Evolutionary conservation across 139 green algal species (phyloP).

Genomic region (Protoeuglena noctilucae): DNA sequence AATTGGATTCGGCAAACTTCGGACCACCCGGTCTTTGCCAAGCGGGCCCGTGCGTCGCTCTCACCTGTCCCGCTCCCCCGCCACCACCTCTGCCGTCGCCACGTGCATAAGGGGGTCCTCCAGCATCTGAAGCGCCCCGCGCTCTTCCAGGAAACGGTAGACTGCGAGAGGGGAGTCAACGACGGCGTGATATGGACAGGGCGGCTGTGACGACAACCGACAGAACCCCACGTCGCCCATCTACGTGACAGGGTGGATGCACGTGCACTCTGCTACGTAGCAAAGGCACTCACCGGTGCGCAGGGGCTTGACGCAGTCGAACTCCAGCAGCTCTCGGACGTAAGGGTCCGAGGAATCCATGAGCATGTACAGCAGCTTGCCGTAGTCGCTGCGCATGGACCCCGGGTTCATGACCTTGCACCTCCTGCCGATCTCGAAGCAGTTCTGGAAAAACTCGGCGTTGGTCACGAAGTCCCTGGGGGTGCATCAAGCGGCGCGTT

Average conservation of each 20-base stretch:
- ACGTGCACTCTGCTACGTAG: too few species aligned
- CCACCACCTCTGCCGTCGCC: conserved; percentile 70
- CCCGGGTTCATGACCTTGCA: conserved; percentile 84
- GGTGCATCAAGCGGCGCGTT: too few species aligned
- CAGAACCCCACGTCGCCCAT: too few species aligned
- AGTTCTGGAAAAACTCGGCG: conserved; percentile 52
- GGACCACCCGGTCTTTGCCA: too few species aligned
- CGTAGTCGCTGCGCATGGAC: conserved; percentile 72
- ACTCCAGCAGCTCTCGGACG: conserved; percentile 68
- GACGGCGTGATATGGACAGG: too few species aligned
- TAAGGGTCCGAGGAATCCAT: conserved; percentile 45
- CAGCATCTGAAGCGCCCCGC: conserved; percentile 27
- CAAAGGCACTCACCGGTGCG: neutral
- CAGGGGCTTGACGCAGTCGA: conserved; percentile 22
- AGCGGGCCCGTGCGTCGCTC: too few species aligned
- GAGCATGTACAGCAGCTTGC: conserved; percentile 60
- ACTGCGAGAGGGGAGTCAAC: too few species aligned
- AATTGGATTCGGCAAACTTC: too few species aligned
- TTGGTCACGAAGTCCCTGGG: conserved; percentile 60
- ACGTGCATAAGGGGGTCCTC: conserved; percentile 50
- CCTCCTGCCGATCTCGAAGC: conserved; percentile 74
- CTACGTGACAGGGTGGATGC: too few species aligned
- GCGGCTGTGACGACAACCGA: too few species aligned
- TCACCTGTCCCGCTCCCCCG: conserved; percentile 18
- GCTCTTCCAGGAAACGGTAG: conserved; percentile 51